Percentiles rank a stretch among this genome's conserved stretches.
phyloP scores from a whole-genome alignment of 108 stramenopile genomes.

The Cyclotella choctawhatcheeana region DNA sequence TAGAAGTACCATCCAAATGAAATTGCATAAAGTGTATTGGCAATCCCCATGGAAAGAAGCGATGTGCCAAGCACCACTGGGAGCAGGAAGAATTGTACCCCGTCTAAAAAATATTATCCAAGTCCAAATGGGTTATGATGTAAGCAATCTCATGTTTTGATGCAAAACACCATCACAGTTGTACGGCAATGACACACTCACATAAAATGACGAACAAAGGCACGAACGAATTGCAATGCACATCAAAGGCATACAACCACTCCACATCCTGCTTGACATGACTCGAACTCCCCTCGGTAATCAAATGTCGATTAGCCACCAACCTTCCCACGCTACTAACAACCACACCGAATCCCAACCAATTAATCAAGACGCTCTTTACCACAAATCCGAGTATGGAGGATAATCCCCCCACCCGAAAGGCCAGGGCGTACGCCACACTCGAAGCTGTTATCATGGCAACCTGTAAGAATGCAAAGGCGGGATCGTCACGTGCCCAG shows the following conservation, averaged over 20 bases:
- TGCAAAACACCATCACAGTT: no score
- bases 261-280: conserved; percentile 95
- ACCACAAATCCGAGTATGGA: conserved; percentile 54
- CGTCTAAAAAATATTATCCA: conserved; percentile 61
- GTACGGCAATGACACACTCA: conserved; percentile 57
- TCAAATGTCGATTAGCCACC: conserved; percentile 83
- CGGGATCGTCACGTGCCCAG: conserved; percentile 99
- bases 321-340: conserved; percentile 72
- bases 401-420: conserved; percentile 68
- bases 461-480: conserved; percentile 91
- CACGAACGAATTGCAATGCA: conserved; percentile 98
- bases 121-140: no score
- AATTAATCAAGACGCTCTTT: conserved; percentile 51
- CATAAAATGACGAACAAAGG: conserved; percentile 91
- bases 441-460: conserved; percentile 80
- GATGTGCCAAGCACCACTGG: conserved; percentile 89
- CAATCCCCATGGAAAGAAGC: conserved; percentile 76
- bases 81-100: conserved; percentile 93
- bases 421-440: conserved; percentile 81
- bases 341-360: conserved; percentile 69
- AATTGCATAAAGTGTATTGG: conserved; percentile 91
- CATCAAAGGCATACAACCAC: conserved; percentile 98
- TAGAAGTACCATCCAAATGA: conserved; percentile 95
- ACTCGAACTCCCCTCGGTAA: conserved; percentile 56
- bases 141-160: no score